Percentiles rank a stretch among this genome's conserved stretches.
Conservation (phyloP, 2,329 filamentous ascomycete species). For the Scedosporium aurantiacum region DNA sequence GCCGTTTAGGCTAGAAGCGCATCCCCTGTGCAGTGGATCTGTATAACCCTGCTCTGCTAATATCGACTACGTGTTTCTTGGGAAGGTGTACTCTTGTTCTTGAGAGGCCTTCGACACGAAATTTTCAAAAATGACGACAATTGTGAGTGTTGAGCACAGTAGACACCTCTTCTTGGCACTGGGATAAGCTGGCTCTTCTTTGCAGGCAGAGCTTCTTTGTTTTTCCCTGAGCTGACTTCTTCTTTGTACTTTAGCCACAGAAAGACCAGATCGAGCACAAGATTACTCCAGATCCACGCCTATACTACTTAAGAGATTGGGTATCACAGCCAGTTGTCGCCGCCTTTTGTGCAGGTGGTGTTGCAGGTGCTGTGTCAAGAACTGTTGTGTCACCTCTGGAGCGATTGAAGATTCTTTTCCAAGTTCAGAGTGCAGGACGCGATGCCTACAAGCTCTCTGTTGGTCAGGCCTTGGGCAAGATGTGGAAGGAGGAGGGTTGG, state of each 20-base stretch:
- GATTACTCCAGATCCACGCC: not conserved
- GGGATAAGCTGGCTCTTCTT: too few species aligned
- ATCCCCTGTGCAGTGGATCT: too few species aligned
- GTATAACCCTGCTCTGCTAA: not conserved
- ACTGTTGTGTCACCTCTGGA: constrained; percentile 96
- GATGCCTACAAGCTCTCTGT: constrained; percentile 92
- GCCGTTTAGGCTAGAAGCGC: too few species aligned
- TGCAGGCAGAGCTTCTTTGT: too few species aligned
- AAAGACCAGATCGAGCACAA: not conserved
- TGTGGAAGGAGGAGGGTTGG: constrained; percentile 97
- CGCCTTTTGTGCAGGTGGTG: constrained; percentile 86
- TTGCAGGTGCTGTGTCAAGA: constrained; percentile 92
- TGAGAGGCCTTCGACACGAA: not conserved
- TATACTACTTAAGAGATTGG: constrained; percentile 18
- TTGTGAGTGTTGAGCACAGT: not conserved
- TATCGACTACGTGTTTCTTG: not conserved
- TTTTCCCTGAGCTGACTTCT: not conserved
- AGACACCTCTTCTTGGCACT: not conserved
- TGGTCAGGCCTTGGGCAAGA: constrained; percentile 78
- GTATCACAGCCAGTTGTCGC: constrained; percentile 77
- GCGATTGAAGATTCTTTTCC: constrained; percentile 93
- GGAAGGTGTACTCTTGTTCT: not conserved
- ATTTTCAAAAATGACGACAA: not conserved
- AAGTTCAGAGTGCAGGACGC: constrained; percentile 81
- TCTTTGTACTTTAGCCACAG: not conserved